Evolutionary conservation across 768 basidiomycete genomes (phyloP), one percentile per base, ranked within the genome.

Genomic region (Mycena haematopus): DNA sequence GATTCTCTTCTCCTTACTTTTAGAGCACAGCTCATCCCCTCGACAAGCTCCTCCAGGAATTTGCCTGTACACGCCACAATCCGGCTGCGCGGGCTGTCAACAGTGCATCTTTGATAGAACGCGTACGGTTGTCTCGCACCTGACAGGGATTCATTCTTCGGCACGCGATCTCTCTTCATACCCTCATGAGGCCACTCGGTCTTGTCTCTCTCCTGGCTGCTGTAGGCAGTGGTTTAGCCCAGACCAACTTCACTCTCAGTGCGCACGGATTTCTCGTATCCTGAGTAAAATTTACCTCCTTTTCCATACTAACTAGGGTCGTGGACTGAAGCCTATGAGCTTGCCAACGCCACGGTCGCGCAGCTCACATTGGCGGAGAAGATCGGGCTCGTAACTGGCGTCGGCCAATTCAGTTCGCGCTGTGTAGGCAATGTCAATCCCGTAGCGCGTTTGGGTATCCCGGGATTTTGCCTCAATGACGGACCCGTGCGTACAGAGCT

Each of bases 371-470:
- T 79, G 14, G 76, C 77, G 55, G 81, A 82, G 72, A 83, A 82
- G 66, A 68, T 82, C 5, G 81, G 79, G 1, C 73, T 83, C 49
- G 74, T 82, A 45, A 77, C 69, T 13, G 82, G 82, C 29, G 81
- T 80, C 4, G 82, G 82, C 7, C 79, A 82, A 58, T 72, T 82
- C 29, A 80, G 72, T 60, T 67, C 77, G 13, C 79, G 81, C 47
- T 83, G 82, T 58, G 76, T 80, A 24, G 82, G 82, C 7, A 80
- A 84, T 58, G 82, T 79, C 3, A 73, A 70, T n/a, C 70, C 81
- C 38, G 71, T 82, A 40, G 35, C 73, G 25, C 75, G 80, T 13
- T 75, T 81, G 24, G 75, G 73, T 4, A 77, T 84, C 31, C 81
- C 82, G 4, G 78, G 80, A 0, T 67, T 84, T 27, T 84, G 82